These are phyloP conservation scores for Rhynchospora breviuscula DNA, from an alignment of 176 grass and related monocot species.

Conservation along the genomic window DNA sequence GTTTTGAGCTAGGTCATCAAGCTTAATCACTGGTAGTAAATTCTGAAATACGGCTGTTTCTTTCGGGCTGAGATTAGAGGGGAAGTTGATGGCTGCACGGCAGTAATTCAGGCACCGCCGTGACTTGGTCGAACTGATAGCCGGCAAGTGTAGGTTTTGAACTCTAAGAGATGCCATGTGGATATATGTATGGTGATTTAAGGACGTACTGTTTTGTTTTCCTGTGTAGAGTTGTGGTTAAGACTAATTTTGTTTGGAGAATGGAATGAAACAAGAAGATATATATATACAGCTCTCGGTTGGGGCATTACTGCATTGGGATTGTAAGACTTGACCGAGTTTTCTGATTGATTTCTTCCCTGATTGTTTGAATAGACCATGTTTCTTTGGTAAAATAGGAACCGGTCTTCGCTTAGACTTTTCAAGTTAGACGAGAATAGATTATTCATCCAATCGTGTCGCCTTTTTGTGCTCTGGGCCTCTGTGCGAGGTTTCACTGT, in stretches of 20 bases:
- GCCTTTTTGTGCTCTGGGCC: too few relatives aligned
- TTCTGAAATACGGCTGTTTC: not conserved
- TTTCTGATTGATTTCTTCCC: too few relatives aligned
- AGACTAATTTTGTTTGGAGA: not conserved
- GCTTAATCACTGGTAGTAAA: not conserved
- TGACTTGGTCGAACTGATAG: not conserved
- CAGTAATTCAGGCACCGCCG: not conserved
- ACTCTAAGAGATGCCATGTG: constrained; percentile 11
- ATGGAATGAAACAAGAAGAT: not conserved
- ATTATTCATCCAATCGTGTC: too few relatives aligned
- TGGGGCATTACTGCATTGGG: too few relatives aligned
- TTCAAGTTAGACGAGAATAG: too few relatives aligned
- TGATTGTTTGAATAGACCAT: not conserved
- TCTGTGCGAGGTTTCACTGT: too few relatives aligned
- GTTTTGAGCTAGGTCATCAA: not conserved
- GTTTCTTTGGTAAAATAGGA: too few relatives aligned
- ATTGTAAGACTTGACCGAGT: not conserved
- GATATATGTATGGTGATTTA: too few relatives aligned
- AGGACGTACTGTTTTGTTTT: too few relatives aligned
- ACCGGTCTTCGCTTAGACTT: too few relatives aligned
- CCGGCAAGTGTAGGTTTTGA: not conserved
- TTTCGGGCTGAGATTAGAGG: not conserved
- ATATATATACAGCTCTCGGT: not conserved
- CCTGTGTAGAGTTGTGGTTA: too few relatives aligned
- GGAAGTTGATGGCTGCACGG: not conserved